Evolutionary conservation across 805 yeast genomes (phyloP).

Genomic region (Saturnispora galanensis): DNA sequence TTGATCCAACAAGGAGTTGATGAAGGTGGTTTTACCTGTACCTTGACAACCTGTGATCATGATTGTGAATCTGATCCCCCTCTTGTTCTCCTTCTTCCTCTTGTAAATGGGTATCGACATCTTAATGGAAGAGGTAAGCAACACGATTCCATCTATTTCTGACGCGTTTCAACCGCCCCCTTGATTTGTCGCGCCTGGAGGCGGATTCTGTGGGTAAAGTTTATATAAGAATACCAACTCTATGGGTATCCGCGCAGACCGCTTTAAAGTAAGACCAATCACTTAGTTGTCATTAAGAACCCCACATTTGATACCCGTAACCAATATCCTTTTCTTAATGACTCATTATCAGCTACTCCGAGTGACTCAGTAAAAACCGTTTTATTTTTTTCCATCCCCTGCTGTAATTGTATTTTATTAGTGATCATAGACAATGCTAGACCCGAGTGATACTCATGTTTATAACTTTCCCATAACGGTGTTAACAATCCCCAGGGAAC

Average conservation of each 20-base stretch:
- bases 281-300: too few relatives aligned
- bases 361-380: too few relatives aligned
- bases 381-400: background rate
- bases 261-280: too few relatives aligned
- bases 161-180: background rate
- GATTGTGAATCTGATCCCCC: conserved; percentile 65
- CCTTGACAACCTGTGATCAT: conserved; percentile 69
- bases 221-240: too few relatives aligned
- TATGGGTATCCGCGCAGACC: background rate
- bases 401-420: too few relatives aligned
- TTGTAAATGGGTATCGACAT: conserved; percentile 22
- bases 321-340: too few relatives aligned
- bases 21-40: conserved; percentile 68
- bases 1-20: conserved; percentile 57
- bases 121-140: background rate
- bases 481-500: conserved; percentile 42
- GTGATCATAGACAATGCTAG: conserved; percentile 9
- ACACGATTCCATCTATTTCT: background rate
- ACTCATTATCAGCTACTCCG: too few relatives aligned
- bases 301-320: too few relatives aligned
- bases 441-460: conserved; percentile 32
- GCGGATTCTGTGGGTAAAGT: too few relatives aligned
- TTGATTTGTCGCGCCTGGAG: too few relatives aligned
- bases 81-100: conserved; percentile 57
- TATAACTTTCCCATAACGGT: conserved; percentile 37